Percentiles rank a stretch among this genome's conserved stretches.
phyloP scores from a whole-genome alignment of 1,284 basidiomycete genomes.

The Cutaneotrichosporon dermatis region DNA sequence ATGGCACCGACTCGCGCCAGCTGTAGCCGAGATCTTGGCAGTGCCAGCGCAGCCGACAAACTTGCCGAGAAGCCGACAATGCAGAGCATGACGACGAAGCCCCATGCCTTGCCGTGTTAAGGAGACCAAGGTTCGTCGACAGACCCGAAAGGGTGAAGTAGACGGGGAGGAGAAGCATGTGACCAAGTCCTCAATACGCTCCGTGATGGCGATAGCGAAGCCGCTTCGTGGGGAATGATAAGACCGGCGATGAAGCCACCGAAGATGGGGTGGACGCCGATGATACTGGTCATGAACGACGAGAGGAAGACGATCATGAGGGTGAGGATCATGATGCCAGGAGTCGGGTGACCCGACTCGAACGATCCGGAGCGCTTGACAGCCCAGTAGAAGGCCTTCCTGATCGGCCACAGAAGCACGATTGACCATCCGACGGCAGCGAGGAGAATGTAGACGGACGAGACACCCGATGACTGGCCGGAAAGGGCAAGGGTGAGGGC shows the following conservation, averaged over 20 bases:
- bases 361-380: constrained; percentile 73
- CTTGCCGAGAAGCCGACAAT: constrained; percentile 77
- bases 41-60: constrained; percentile 63
- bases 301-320: constrained; percentile 71
- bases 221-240: constrained; percentile 85
- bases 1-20: constrained; percentile 77
- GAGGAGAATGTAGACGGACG: constrained; percentile 77
- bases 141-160: constrained; percentile 80
- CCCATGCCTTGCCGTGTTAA: constrained; percentile 75
- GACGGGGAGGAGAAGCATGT: constrained; percentile 70
- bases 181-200: constrained; percentile 72
- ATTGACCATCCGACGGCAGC: constrained; percentile 75
- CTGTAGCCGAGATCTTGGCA: constrained; percentile 65
- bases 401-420: constrained; percentile 69
- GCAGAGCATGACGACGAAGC: constrained; percentile 75
- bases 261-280: constrained; percentile 69
- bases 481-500: constrained; percentile 87
- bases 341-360: constrained; percentile 60
- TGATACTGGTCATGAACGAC: constrained; percentile 80
- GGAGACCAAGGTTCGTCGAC: constrained; percentile 72
- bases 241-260: constrained; percentile 82
- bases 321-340: constrained; percentile 70
- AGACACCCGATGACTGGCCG: constrained; percentile 56
- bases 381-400: constrained; percentile 62
- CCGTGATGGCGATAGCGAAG: constrained; percentile 69